These are phyloP conservation scores for Epichloe glyceriae DNA, from an alignment of 2,329 filamentous ascomycete genomes.

Conservation along the genomic window DNA sequence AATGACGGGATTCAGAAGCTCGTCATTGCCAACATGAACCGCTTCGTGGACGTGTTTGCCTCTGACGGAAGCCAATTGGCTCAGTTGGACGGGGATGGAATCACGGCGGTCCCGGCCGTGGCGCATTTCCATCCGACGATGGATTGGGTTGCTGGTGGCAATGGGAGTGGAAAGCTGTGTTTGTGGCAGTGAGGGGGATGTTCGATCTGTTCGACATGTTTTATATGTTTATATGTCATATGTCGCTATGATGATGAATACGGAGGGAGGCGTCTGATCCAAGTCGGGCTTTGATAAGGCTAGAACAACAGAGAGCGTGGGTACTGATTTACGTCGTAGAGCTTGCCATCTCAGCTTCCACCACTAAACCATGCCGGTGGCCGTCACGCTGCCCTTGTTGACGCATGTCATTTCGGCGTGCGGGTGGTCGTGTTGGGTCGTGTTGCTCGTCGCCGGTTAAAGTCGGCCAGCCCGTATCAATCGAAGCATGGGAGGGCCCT, in stretches of 20 bases:
- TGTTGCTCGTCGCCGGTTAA: too few species aligned
- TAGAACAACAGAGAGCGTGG: not conserved
- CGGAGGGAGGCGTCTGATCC: not conserved
- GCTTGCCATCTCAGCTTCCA: not conserved
- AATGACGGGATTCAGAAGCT: constrained; percentile 73
- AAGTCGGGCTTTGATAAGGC: not conserved
- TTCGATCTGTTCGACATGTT: too few species aligned
- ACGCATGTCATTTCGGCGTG: too few species aligned
- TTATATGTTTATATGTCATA: too few species aligned
- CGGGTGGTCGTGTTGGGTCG: too few species aligned
- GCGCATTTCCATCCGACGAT: constrained; percentile 76
- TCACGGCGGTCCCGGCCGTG: constrained; percentile 88
- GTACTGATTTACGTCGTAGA: not conserved
- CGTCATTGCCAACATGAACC: constrained; percentile 92
- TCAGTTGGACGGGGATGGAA: constrained; percentile 75
- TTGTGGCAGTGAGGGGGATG: constrained; percentile 58
- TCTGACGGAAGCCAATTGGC: constrained; percentile 74
- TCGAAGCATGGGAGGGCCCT: too few species aligned
- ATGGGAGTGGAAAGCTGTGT: constrained; percentile 81
- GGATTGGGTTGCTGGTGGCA: constrained; percentile 90
- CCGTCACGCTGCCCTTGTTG: too few species aligned
- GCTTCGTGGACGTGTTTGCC: constrained; percentile 86
- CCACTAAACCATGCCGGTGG: too few species aligned
- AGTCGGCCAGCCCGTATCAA: too few species aligned
- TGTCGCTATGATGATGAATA: not conserved